A percentile compares a stretch with the other conserved stretches of the same genome.
These are phyloP conservation scores for Talaromyces liani DNA, from an alignment of 495 filamentous ascomycete species.

Conservation along the genomic window DNA sequence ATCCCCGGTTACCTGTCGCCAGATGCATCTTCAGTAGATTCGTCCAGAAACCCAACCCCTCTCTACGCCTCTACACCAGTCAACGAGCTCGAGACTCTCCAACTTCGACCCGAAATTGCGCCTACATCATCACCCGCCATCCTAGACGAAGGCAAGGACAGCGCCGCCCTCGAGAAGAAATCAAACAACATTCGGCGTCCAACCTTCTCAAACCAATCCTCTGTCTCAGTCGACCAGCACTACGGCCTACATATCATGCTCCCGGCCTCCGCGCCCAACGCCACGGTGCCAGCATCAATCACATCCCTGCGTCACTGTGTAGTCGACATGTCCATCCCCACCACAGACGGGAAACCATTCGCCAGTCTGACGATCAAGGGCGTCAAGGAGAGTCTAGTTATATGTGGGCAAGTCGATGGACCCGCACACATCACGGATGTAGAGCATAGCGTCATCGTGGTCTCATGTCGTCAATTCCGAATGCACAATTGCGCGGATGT, in stretches of 20 bases:
- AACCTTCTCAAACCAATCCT: slow-evolving; percentile 52
- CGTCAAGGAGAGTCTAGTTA: slow-evolving; percentile 58
- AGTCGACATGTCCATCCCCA: slow-evolving; percentile 68
- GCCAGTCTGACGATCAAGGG: slow-evolving; percentile 66
- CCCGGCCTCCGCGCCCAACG: slow-evolving; percentile 55
- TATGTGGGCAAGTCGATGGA: slow-evolving; percentile 71
- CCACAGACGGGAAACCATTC: slow-evolving; percentile 56
- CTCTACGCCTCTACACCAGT: slow-evolving; percentile 43
- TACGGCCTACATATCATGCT: slow-evolving; percentile 58
- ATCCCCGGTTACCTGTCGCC: slow-evolving; percentile 36
- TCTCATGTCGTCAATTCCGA: slow-evolving; percentile 74
- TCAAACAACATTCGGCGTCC: slow-evolving; percentile 40
- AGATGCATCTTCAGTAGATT: slow-evolving; percentile 38
- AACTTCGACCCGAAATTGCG: slow-evolving; percentile 26
- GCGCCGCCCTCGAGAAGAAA: slow-evolving; percentile 14
- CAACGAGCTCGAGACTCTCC: slow-evolving; percentile 34
- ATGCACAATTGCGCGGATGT: slow-evolving; percentile 81
- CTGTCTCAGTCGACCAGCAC: slow-evolving; percentile 59
- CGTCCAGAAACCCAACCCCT: slow-evolving; percentile 46
- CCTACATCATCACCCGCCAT: slow-evolving; percentile 29
- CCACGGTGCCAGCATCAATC: slow-evolving; percentile 65
- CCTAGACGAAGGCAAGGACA: slow-evolving; percentile 13
- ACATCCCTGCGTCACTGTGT: slow-evolving; percentile 66
- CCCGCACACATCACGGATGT: slow-evolving; percentile 75
- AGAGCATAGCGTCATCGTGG: slow-evolving; percentile 64